phyloP scores from a whole-genome alignment of 768 basidiomycete species.

The Holtermannia corniformis region DNA sequence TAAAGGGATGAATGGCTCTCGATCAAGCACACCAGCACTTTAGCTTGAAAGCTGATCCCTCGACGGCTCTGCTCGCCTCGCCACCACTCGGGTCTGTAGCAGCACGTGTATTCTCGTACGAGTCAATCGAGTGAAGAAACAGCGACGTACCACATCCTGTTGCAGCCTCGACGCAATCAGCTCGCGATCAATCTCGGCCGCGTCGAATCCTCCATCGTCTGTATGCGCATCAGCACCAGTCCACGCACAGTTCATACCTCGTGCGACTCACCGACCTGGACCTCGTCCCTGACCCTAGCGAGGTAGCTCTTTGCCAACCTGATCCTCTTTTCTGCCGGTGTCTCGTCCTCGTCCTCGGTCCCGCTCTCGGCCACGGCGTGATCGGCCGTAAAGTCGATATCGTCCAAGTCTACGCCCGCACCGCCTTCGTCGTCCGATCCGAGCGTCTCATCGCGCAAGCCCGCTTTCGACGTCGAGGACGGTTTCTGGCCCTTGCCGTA shows the following conservation, averaged over 20 bases:
- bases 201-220: conserved; percentile 88
- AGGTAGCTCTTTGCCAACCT: conserved; percentile 84
- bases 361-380: conserved; percentile 55
- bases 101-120: no score
- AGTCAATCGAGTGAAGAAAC: not conserved
- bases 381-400: conserved; percentile 60
- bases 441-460: conserved; percentile 28
- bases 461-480: conserved; percentile 8
- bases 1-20: no score
- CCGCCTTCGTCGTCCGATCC: conserved; percentile 27
- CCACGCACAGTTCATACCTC: not conserved
- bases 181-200: conserved; percentile 89
- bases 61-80: no score
- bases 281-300: conserved; percentile 65
- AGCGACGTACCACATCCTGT: conserved; percentile 61
- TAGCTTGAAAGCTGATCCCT: no score
- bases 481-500: conserved; percentile 28
- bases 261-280: conserved; percentile 47
- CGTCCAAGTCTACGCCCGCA: conserved; percentile 48
- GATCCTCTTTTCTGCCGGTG: conserved; percentile 84
- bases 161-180: conserved; percentile 81
- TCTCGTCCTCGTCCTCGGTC: conserved; percentile 70
- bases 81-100: no score
- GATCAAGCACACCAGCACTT: no score
- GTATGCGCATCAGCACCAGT: not conserved